Percentiles rank a stretch among this genome's conserved stretches.
These are phyloP conservation scores for Metschnikowia gruessii DNA, from an alignment of 805 yeast species.

Conservation along the genomic window DNA sequence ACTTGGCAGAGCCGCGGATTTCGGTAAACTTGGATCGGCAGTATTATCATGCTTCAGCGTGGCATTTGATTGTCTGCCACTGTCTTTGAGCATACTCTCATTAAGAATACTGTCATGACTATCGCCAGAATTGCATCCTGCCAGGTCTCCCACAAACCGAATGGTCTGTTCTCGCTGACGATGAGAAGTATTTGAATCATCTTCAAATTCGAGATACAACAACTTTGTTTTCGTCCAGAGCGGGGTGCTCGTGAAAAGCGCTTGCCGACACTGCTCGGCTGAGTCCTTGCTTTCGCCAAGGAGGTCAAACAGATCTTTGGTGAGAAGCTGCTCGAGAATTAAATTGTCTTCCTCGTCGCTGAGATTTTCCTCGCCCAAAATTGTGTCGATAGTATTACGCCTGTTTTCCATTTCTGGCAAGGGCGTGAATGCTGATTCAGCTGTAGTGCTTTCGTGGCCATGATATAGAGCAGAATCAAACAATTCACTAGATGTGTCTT, in stretches of 20 bases:
- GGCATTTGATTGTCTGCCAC: too few species aligned
- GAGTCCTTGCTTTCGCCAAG: background rate
- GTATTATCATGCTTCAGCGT: too few species aligned
- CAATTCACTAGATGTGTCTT: too few species aligned
- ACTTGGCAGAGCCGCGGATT: too few species aligned
- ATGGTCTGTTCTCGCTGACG: background rate
- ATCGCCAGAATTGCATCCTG: background rate
- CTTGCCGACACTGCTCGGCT: background rate
- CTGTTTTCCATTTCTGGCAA: too few species aligned
- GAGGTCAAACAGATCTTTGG: background rate
- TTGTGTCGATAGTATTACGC: too few species aligned
- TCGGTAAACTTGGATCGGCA: too few species aligned
- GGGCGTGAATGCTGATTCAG: too few species aligned
- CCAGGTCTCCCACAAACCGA: background rate
- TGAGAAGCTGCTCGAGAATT: background rate
- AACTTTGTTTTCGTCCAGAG: constrained; percentile 3
- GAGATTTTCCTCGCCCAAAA: too few species aligned
- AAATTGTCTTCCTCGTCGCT: background rate
- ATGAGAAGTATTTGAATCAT: background rate
- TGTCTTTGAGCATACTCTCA: background rate
- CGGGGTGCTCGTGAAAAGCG: background rate
- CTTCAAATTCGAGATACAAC: constrained; percentile 3
- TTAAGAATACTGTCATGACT: background rate
- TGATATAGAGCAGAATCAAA: too few species aligned
- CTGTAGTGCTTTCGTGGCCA: too few species aligned